These are phyloP conservation scores for Hygrocybe punicea DNA, from an alignment of 768 basidiomycete species.

Conservation along the genomic window DNA sequence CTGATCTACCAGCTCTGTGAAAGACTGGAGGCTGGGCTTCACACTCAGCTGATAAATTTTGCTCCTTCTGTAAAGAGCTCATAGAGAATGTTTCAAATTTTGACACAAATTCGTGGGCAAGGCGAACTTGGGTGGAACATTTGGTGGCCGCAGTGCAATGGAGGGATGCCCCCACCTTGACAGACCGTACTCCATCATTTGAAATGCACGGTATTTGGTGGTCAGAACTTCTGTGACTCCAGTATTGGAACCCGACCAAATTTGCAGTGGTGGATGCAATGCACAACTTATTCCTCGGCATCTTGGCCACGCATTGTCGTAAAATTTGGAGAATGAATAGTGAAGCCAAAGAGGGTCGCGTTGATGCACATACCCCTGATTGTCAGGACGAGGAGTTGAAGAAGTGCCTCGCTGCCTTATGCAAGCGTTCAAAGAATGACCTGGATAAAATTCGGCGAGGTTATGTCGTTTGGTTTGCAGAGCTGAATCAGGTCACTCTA, in stretches of 20 bases:
- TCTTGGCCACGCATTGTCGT: slow-evolving; percentile 2
- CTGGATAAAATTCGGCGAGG: not conserved
- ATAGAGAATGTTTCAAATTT: not conserved
- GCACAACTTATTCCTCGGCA: slow-evolving; percentile 8
- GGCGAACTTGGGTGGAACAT: not conserved
- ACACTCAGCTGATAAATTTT: slow-evolving; percentile 16
- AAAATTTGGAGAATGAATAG: slow-evolving; percentile 9
- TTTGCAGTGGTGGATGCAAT: slow-evolving; percentile 8
- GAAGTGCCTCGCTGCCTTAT: not conserved
- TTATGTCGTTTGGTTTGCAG: not conserved
- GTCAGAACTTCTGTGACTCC: slow-evolving; percentile 9
- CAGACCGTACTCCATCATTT: slow-evolving; percentile 15
- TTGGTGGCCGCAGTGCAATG: slow-evolving; percentile 16
- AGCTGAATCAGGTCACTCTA: not conserved
- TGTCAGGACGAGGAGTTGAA: not conserved
- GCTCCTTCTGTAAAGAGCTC: slow-evolving; percentile 9
- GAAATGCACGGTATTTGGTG: slow-evolving; percentile 17
- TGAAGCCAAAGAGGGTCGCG: not conserved
- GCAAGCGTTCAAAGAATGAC: not conserved
- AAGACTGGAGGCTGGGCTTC: slow-evolving; percentile 22
- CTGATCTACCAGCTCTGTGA: slow-evolving; percentile 36
- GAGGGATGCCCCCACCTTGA: slow-evolving; percentile 13
- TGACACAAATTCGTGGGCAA: not conserved
- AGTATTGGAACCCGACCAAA: slow-evolving; percentile 11
- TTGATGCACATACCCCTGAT: not conserved